phyloP scores from a whole-genome alignment of 805 yeast genomes.

The Pichia kluyveri region DNA sequence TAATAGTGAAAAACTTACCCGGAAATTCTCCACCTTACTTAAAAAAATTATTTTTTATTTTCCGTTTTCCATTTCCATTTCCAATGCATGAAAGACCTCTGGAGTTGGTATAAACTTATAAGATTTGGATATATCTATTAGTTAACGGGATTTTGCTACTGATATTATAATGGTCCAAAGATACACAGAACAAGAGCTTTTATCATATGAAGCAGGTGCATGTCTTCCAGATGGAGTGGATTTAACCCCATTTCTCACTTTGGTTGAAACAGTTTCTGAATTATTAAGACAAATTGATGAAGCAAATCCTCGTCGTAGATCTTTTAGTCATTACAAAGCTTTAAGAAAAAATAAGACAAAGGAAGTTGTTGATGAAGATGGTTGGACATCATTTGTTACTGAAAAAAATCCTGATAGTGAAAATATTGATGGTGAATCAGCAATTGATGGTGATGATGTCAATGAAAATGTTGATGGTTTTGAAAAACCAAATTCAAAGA shows the following conservation, averaged over 20 bases:
- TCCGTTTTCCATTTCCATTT: no score
- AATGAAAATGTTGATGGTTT: constrained; percentile 26
- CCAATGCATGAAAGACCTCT: no score
- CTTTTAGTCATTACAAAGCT: constrained; percentile 27
- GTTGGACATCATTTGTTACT: constrained; percentile 64
- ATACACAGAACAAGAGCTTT: constrained; percentile 66
- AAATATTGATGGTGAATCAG: constrained; percentile 33
- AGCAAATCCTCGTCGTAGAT: constrained; percentile 36
- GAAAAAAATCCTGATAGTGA: constrained; percentile 16
- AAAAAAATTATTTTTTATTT: no score
- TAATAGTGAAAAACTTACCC: no score
- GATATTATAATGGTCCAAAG: constrained; percentile 2
- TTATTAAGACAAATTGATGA: constrained; percentile 25
- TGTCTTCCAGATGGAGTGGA: constrained; percentile 55
- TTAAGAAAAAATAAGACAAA: constrained; percentile 42
- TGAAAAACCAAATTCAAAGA: constrained; percentile 28
- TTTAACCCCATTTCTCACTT: constrained; percentile 52
- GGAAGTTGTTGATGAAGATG: constrained; percentile 62
- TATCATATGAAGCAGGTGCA: constrained; percentile 47
- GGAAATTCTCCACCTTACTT: no score
- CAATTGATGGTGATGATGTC: neutral
- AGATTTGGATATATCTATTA: no score
- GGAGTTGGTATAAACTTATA: no score
- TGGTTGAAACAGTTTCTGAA: constrained; percentile 58
- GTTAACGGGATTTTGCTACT: no score